phyloP scores from a whole-genome alignment of 257 asterid species.

The Mitragyna speciosa region DNA sequence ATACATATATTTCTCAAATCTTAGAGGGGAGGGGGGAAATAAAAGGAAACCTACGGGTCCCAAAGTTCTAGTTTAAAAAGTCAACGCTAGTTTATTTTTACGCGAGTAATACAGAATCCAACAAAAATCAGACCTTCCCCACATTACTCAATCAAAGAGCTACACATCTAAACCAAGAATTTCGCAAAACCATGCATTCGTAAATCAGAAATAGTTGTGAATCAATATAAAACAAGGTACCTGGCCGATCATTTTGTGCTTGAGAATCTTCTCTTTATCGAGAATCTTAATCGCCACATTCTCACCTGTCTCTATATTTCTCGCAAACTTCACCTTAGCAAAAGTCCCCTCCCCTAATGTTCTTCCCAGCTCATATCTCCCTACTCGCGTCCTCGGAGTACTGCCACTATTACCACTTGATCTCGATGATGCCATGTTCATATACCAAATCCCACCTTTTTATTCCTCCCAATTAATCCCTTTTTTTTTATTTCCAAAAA shows the following conservation, averaged over 20 bases:
- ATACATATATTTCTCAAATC: too few species aligned
- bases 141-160: background rate
- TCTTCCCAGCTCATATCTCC: slow-evolving; percentile 87
- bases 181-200: background rate
- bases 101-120: background rate
- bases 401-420: slow-evolving; percentile 40
- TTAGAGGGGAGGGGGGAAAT: background rate
- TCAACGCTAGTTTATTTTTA: background rate
- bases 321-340: slow-evolving; percentile 94
- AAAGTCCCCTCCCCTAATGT: slow-evolving; percentile 89
- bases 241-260: slow-evolving; percentile 93
- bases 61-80: background rate
- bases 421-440: slow-evolving; percentile 67
- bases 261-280: slow-evolving; percentile 86
- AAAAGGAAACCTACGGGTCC: background rate
- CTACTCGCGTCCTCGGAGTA: slow-evolving; percentile 71
- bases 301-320: slow-evolving; percentile 70
- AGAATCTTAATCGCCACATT: slow-evolving; percentile 93
- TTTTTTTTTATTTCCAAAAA: slow-evolving; percentile 11
- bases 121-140: background rate
- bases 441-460: background rate
- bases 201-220: background rate
- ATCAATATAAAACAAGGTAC: slow-evolving; percentile 25
- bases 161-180: background rate
- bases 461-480: slow-evolving; percentile 13